Evolutionary conservation across 163 green algal species (phyloP), one percentile per base, ranked within the genome.

Genomic region (Smithsoniella earleae): DNA sequence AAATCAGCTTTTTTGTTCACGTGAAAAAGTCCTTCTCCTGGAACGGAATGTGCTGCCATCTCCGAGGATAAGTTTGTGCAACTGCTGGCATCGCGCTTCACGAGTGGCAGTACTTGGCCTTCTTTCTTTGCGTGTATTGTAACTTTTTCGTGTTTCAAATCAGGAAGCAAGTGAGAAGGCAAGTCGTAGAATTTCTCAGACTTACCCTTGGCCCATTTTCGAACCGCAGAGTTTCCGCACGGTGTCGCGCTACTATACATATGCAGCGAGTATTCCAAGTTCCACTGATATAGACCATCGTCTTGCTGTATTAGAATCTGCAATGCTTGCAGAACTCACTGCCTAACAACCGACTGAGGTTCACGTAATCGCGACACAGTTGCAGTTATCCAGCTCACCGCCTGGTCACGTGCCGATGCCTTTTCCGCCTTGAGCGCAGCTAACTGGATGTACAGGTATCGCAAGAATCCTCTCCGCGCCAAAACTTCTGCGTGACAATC

Each of bases 401-500:
- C n/a, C n/a, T n/a, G n/a, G n/a, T n/a, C n/a, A n/a, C n/a, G n/a
- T n/a, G n/a, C n/a, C n/a, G n/a, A n/a, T n/a, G n/a, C n/a, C n/a
- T n/a, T n/a, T n/a, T n/a, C n/a, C n/a, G n/a, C n/a, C n/a, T n/a
- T n/a, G n/a, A n/a, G n/a, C n/a, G n/a, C n/a, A n/a, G n/a, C n/a
- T n/a, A n/a, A n/a, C 25, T 69, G 18, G 16, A 69, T 30, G 58
- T 69, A 69, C 25, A 69, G 20, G 25, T 45, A 69, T 10, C 58
- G 58, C 25, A 69, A 25, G 16, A 69, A 40, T 5, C 30, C 58
- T 43, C 58, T 37, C 27, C 58, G 38, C 30, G 58, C 58, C 3
- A 69, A 13, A 30, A 69, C 58, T 36, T 69, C 58, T 3, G 58
- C 58, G 25, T 69, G 58, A 4, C 58, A 30, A 34, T 69, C 58